Evolutionary conservation across 306 rosid genomes (phyloP).

Genomic region (Leucaena leucocephala): DNA sequence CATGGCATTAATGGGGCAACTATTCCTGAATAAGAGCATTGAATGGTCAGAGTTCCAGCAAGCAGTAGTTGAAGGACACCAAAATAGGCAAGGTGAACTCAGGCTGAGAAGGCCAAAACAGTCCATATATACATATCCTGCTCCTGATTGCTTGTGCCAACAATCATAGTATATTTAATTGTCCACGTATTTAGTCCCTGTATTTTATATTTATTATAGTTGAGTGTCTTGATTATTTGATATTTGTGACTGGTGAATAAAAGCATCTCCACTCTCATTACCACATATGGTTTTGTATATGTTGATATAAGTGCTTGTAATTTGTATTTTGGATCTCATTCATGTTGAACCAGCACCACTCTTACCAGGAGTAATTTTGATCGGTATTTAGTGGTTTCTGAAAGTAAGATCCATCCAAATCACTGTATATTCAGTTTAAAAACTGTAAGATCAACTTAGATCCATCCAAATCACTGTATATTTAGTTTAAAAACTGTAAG

Average conservation of each 20-base stretch:
- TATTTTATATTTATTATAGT: slow-evolving; percentile 28
- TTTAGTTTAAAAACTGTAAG: too few species aligned
- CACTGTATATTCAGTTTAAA: background rate
- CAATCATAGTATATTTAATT: slow-evolving; percentile 41
- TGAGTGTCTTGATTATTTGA: slow-evolving; percentile 50
- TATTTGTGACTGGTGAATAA: slow-evolving; percentile 53
- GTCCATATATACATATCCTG: slow-evolving; percentile 92
- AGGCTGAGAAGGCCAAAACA: slow-evolving; percentile 88
- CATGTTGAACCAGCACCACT: slow-evolving; percentile 38
- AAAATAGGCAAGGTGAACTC: slow-evolving; percentile 81
- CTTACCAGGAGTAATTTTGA: slow-evolving; percentile 36
- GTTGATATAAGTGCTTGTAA: slow-evolving; percentile 50
- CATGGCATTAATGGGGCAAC: slow-evolving; percentile 90
- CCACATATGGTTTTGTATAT: slow-evolving; percentile 37
- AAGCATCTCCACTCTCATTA: slow-evolving; percentile 39
- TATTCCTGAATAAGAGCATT: slow-evolving; percentile 81
- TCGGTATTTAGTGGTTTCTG: background rate
- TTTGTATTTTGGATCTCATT: slow-evolving; percentile 33
- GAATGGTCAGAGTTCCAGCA: slow-evolving; percentile 81
- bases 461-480: background rate
- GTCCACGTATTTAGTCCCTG: slow-evolving; percentile 35
- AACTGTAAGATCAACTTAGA: too few species aligned
- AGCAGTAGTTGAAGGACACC: slow-evolving; percentile 77
- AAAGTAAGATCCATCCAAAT: background rate
- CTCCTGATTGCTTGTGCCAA: slow-evolving; percentile 96